These are phyloP conservation scores for Penicillium macrosclerotiorum DNA, from an alignment of 495 filamentous ascomycete species.

Conservation along the genomic window DNA sequence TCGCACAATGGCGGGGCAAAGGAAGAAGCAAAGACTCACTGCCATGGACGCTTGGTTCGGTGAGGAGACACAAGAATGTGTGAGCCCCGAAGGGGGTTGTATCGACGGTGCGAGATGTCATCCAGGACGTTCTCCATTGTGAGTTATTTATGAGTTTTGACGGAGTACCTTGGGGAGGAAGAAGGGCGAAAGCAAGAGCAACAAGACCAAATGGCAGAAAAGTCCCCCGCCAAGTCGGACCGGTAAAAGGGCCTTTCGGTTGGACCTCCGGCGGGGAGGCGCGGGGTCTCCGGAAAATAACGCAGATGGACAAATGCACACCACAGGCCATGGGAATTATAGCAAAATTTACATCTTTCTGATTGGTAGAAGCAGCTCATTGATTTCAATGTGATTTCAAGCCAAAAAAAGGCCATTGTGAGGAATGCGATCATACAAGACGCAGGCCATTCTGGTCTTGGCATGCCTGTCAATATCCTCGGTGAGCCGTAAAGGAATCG, in stretches of 20 bases:
- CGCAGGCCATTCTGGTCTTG: slow-evolving; percentile 3
- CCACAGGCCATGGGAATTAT: too few relatives aligned
- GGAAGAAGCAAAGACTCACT: slow-evolving; percentile 58
- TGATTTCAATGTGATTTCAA: background rate
- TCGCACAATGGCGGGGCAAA: background rate
- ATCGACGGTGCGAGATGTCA: slow-evolving; percentile 95
- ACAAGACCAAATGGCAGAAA: slow-evolving; percentile 10
- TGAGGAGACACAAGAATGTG: slow-evolving; percentile 95
- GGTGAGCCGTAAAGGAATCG: slow-evolving; percentile 28
- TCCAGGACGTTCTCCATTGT: slow-evolving; percentile 76
- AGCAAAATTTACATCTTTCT: background rate
- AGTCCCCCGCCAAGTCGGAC: slow-evolving; percentile 6
- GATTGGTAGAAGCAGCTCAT: background rate
- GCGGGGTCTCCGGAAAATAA: slow-evolving; percentile 21
- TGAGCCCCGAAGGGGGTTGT: slow-evolving; percentile 84
- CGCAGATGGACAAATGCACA: too few relatives aligned
- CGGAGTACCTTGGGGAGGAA: slow-evolving; percentile 12
- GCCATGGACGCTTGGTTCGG: slow-evolving; percentile 95
- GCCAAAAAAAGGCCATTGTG: background rate
- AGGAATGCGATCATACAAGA: background rate
- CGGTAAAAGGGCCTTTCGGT: slow-evolving; percentile 6
- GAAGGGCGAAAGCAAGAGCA: background rate
- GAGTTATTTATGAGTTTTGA: background rate
- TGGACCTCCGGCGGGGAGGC: slow-evolving; percentile 9
- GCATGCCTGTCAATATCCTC: slow-evolving; percentile 11